phyloP scores from a whole-genome alignment of 768 basidiomycete genomes.

The Psilocybe sp. region DNA sequence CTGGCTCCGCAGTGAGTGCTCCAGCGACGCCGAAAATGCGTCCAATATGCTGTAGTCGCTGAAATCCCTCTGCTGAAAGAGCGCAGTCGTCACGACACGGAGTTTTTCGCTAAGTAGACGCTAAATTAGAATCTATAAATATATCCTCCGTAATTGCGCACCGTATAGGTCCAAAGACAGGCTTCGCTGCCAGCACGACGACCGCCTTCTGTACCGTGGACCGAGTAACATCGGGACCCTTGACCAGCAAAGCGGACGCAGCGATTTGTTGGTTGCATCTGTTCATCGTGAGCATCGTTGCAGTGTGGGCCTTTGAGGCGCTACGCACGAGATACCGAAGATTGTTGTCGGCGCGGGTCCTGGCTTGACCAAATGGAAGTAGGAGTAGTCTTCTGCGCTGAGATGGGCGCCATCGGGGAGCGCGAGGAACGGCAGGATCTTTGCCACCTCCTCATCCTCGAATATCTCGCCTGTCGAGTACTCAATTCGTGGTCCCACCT shows the following conservation, averaged over 20 bases:
- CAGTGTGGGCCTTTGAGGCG: not conserved
- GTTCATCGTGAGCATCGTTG: conserved; percentile 7
- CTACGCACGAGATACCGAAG: conserved; percentile 90
- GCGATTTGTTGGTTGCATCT: conserved; percentile 96
- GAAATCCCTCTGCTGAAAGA: conserved; percentile 92
- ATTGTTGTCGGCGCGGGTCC: conserved; percentile 73
- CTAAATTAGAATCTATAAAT: not conserved
- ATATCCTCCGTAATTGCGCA: conserved; percentile 23
- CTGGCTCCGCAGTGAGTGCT: conserved; percentile 70
- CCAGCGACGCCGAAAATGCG: conserved; percentile 79
- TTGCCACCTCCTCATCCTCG: conserved; percentile 80
- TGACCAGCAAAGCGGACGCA: conserved; percentile 71
- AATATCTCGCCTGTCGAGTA: conserved; percentile 76
- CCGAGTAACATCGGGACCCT: conserved; percentile 84
- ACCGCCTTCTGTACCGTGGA: conserved; percentile 98
- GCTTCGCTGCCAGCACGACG: conserved; percentile 87
- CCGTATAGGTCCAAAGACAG: conserved; percentile 93
- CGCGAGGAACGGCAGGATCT: conserved; percentile 91
- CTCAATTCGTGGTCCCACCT: conserved; percentile 94
- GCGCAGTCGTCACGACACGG: conserved; percentile 88
- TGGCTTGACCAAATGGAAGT: conserved; percentile 86
- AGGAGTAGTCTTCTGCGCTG: conserved; percentile 91
- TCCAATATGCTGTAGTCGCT: conserved; percentile 84
- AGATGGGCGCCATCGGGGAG: conserved; percentile 97
- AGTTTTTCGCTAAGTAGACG: conserved; percentile 69